Conservation (phyloP, 331 rosid species). For the Quercus phellos region DNA sequence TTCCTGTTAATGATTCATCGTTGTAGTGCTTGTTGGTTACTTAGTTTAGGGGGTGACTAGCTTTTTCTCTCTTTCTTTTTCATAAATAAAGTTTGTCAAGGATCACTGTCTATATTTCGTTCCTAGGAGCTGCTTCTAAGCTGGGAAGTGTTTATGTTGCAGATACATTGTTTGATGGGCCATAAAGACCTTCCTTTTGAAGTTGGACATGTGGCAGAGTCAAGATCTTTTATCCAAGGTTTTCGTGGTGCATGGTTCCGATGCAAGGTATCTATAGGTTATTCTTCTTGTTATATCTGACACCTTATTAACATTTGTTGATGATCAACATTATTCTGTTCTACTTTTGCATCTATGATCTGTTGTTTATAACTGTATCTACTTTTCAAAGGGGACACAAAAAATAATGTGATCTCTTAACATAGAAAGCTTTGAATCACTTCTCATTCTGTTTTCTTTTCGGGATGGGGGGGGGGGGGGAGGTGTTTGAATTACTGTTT, state of each 20-base stretch:
- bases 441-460: no score
- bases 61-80: no score
- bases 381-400: not conserved
- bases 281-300: not conserved
- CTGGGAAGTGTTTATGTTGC: not conserved
- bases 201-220: slow-evolving; percentile 32
- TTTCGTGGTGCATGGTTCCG: slow-evolving; percentile 58
- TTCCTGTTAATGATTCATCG: no score
- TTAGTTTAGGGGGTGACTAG: no score
- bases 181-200: slow-evolving; percentile 31
- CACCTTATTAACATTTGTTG: not conserved
- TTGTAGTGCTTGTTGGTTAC: no score
- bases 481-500: no score
- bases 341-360: not conserved
- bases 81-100: no score
- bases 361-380: not conserved
- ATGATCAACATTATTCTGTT: not conserved
- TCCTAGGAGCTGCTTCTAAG: not conserved
- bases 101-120: not conserved
- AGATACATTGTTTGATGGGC: slow-evolving; percentile 8
- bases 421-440: no score
- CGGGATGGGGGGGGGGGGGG: no score
- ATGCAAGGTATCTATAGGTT: slow-evolving; percentile 34
- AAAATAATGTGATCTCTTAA: not conserved
- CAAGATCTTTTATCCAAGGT: slow-evolving; percentile 35